These are phyloP conservation scores for Hygrophoropsis aurantiaca DNA, from an alignment of 768 basidiomycete genomes.

Conservation along the genomic window DNA sequence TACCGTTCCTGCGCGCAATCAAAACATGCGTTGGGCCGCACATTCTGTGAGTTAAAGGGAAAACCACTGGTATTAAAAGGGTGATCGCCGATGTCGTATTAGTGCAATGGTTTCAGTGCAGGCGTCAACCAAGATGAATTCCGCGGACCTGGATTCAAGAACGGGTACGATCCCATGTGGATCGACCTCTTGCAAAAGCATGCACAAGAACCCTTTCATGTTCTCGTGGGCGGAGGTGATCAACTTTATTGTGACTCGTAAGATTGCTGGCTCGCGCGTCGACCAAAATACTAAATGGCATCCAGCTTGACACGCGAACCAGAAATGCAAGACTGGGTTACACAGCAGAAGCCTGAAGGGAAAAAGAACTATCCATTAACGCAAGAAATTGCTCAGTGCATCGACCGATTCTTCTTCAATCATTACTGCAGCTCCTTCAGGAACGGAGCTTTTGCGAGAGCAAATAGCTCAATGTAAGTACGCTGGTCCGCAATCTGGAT, in stretches of 20 bases:
- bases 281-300: constrained; percentile 2
- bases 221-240: constrained; percentile 91
- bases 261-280: constrained; percentile 18
- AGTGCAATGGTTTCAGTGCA: constrained; percentile 88
- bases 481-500: background rate
- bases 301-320: constrained; percentile 79
- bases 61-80: background rate
- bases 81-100: constrained; percentile 5
- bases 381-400: constrained; percentile 67
- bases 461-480: constrained; percentile 85
- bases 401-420: constrained; percentile 88
- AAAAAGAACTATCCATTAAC: constrained; percentile 64
- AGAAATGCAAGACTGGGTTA: constrained; percentile 86
- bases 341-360: constrained; percentile 50
- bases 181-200: constrained; percentile 87
- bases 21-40: constrained; percentile 91
- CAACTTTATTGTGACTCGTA: constrained; percentile 87
- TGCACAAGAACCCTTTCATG: constrained; percentile 78
- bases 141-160: constrained; percentile 74
- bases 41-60: constrained; percentile 61
- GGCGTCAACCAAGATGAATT: constrained; percentile 91
- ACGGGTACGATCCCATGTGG: constrained; percentile 92
- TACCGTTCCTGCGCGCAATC: constrained; percentile 72
- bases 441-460: constrained; percentile 85
- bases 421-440: constrained; percentile 89